Conservation (phyloP, 192 early-diverging fungal species). For the Rhizoclosmatium globosum region DNA sequence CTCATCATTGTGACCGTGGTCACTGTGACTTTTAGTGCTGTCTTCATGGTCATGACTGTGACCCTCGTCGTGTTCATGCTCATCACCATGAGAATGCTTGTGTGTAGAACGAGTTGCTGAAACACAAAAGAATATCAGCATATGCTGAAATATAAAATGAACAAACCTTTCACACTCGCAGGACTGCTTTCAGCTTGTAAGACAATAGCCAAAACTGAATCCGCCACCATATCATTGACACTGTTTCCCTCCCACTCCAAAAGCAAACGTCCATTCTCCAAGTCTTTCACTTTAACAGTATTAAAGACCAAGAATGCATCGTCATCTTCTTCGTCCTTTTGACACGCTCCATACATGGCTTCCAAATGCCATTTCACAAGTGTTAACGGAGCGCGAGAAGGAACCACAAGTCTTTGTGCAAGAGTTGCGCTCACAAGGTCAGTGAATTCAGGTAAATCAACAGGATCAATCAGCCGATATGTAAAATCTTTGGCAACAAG, state of each 20-base stretch:
- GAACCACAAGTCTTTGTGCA: slow-evolving; percentile 79
- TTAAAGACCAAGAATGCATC: slow-evolving; percentile 62
- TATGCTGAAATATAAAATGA: not conserved
- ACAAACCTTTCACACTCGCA: slow-evolving; percentile 82
- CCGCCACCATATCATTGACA: slow-evolving; percentile 96
- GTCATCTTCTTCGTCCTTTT: slow-evolving; percentile 49
- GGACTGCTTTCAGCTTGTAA: slow-evolving; percentile 86
- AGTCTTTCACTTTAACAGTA: slow-evolving; percentile 75
- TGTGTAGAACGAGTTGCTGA: slow-evolving; percentile 23
- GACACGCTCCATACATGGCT: slow-evolving; percentile 89
- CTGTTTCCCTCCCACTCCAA: slow-evolving; percentile 93
- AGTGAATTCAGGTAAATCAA: slow-evolving; percentile 84
- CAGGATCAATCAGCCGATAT: slow-evolving; percentile 83
- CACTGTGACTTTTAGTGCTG: no score
- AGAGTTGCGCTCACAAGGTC: slow-evolving; percentile 79
- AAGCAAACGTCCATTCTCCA: slow-evolving; percentile 66
- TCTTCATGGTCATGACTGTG: slow-evolving; percentile 5
- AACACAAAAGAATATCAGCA: not conserved
- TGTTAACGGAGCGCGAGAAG: slow-evolving; percentile 76
- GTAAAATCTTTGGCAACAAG: slow-evolving; percentile 90
- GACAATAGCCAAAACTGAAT: slow-evolving; percentile 88
- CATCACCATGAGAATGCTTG: slow-evolving; percentile 24
- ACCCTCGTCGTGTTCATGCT: not conserved
- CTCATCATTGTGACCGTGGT: not conserved
- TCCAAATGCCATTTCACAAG: slow-evolving; percentile 90